Evolutionary conservation across 805 yeast species (phyloP).

Genomic region (Yarrowia porcina): DNA sequence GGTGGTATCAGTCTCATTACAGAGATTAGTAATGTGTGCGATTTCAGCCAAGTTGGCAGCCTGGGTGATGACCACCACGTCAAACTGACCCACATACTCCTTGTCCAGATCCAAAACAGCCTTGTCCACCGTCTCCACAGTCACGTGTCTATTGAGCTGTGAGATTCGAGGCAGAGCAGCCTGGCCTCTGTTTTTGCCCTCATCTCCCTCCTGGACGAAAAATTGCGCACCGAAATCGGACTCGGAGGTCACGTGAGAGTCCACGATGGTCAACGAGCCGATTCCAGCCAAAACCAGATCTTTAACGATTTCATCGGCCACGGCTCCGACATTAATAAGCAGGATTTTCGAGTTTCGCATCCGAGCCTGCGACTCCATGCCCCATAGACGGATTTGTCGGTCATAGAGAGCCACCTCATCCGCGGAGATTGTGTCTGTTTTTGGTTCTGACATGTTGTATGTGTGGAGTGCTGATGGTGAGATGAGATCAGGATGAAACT

Average conservation of each 20-base stretch:
- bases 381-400: constrained; percentile 95
- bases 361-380: constrained; percentile 76
- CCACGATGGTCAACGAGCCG: constrained; percentile 71
- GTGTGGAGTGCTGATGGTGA: background rate
- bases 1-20: constrained; percentile 59
- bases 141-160: constrained; percentile 79
- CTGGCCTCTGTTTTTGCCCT: constrained; percentile 56
- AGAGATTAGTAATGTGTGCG: constrained; percentile 47
- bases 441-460: background rate
- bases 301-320: constrained; percentile 79
- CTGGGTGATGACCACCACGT: constrained; percentile 75
- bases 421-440: background rate
- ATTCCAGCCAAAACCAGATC: constrained; percentile 86
- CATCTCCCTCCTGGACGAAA: constrained; percentile 53
- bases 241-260: constrained; percentile 50
- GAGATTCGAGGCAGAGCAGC: constrained; percentile 55
- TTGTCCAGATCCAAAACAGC: constrained; percentile 34
- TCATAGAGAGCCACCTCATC: constrained; percentile 92
- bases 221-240: constrained; percentile 74
- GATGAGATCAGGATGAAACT: background rate
- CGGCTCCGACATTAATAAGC: constrained; percentile 67
- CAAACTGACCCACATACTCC: constrained; percentile 53
- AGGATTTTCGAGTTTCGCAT: constrained; percentile 71
- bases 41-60: constrained; percentile 31
- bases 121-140: constrained; percentile 46